These are phyloP conservation scores for Heritiera fomes DNA, from an alignment of 345 rosid species.

Conservation along the genomic window DNA sequence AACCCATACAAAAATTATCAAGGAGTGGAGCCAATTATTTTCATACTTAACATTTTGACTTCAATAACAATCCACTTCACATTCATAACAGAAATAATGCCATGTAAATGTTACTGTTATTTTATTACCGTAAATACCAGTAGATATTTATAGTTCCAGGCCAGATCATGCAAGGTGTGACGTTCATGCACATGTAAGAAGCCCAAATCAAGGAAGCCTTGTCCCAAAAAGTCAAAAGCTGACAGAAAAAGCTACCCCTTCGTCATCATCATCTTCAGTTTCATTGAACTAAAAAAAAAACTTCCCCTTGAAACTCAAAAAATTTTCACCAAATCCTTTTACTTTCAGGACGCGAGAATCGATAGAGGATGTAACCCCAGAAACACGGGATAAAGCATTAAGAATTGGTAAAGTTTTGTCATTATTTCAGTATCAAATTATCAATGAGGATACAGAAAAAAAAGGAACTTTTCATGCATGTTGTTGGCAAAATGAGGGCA, in stretches of 20 bases:
- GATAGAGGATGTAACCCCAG: too few species aligned
- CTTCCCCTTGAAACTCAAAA: too few species aligned
- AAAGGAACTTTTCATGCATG: neutral
- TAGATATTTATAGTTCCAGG: neutral
- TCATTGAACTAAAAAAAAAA: too few species aligned
- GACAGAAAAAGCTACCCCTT: too few species aligned
- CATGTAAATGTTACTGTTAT: neutral
- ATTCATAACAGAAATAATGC: neutral
- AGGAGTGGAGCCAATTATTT: neutral
- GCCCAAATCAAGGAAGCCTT: too few species aligned
- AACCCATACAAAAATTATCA: neutral
- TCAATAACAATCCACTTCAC: neutral
- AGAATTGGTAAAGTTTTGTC: neutral
- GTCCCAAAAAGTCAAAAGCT: too few species aligned
- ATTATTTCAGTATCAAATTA: too few species aligned
- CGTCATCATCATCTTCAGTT: too few species aligned
- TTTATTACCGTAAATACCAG: neutral
- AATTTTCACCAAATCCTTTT: too few species aligned
- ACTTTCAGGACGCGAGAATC: too few species aligned
- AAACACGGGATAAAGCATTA: neutral
- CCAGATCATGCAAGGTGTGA: neutral
- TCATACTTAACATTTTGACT: neutral
- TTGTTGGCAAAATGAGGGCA: neutral
- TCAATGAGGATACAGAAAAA: neutral
- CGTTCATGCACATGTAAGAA: neutral